Conservation (phyloP, 257 asterid genomes). For the Nicotiana benthamiana region DNA sequence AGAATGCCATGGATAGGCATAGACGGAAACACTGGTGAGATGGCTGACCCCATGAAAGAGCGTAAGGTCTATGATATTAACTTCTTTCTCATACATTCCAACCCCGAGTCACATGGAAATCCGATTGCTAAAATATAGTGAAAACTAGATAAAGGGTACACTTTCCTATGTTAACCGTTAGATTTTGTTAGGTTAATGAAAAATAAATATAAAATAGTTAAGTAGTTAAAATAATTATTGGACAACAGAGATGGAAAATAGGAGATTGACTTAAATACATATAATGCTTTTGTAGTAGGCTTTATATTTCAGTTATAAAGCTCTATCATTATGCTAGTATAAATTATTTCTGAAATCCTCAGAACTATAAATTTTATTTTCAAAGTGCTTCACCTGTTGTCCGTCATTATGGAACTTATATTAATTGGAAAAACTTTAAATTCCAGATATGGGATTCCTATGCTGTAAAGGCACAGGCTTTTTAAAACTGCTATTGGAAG, state of each 20-base stretch:
- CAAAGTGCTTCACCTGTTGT: not conserved
- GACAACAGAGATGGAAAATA: too few relatives aligned
- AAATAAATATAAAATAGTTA: too few relatives aligned
- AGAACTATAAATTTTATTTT: not conserved
- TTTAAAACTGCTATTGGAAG: conserved; percentile 96
- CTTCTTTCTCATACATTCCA: not conserved
- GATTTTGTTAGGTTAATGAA: too few relatives aligned
- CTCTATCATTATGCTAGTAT: too few relatives aligned
- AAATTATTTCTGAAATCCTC: conserved; percentile 21
- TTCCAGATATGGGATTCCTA: conserved; percentile 93
- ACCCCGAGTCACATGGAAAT: too few relatives aligned
- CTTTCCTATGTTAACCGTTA: too few relatives aligned
- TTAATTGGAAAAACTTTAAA: not conserved
- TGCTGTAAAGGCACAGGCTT: conserved; percentile 79
- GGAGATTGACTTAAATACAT: too few relatives aligned
- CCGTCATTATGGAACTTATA: not conserved
- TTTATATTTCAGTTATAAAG: too few relatives aligned
- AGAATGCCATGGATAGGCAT: conserved; percentile 97
- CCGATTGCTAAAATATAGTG: conserved; percentile 16
- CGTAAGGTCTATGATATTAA: conserved; percentile 51
- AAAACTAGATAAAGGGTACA: too few relatives aligned
- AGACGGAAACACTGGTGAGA: conserved; percentile 90
- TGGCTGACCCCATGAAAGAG: conserved; percentile 89
- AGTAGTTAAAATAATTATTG: too few relatives aligned
- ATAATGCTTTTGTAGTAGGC: too few relatives aligned